phyloP scores from a whole-genome alignment of 805 yeast species.

The Candida berthetii region DNA sequence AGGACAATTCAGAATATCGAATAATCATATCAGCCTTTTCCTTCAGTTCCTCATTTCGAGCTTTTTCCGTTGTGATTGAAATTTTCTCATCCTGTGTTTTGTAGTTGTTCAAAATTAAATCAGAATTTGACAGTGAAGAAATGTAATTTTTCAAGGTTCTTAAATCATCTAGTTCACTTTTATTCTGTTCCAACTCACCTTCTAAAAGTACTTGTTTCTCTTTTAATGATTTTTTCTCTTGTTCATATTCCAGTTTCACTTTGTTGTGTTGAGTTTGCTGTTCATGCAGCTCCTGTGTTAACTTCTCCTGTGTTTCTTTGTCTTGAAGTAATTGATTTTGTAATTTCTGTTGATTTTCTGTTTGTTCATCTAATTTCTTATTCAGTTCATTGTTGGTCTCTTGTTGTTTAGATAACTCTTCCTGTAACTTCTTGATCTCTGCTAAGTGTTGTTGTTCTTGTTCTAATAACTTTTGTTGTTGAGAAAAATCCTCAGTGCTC shows the following conservation, averaged over 20 bases:
- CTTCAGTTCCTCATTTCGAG: neutral
- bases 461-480: too few species aligned
- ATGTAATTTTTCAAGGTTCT: slow-evolving; percentile 12
- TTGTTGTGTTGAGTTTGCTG: neutral
- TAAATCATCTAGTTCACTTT: slow-evolving; percentile 12
- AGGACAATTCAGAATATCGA: too few species aligned
- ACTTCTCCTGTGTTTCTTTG: slow-evolving; percentile 6
- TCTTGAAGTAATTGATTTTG: slow-evolving; percentile 3
- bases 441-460: too few species aligned
- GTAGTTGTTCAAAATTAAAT: neutral
- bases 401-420: neutral
- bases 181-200: too few species aligned
- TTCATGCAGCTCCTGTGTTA: neutral
- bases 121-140: slow-evolving; percentile 8
- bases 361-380: neutral
- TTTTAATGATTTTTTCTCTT: too few species aligned
- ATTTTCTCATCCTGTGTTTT: neutral
- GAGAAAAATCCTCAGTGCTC: too few species aligned
- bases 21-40: neutral
- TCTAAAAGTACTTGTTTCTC: too few species aligned
- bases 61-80: neutral
- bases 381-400: neutral
- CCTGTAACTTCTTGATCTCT: too few species aligned
- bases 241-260: slow-evolving; percentile 4
- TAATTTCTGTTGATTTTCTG: neutral